These are phyloP conservation scores for Colletotrichum melonis DNA, from an alignment of 2,329 filamentous ascomycete genomes.

Conservation along the genomic window DNA sequence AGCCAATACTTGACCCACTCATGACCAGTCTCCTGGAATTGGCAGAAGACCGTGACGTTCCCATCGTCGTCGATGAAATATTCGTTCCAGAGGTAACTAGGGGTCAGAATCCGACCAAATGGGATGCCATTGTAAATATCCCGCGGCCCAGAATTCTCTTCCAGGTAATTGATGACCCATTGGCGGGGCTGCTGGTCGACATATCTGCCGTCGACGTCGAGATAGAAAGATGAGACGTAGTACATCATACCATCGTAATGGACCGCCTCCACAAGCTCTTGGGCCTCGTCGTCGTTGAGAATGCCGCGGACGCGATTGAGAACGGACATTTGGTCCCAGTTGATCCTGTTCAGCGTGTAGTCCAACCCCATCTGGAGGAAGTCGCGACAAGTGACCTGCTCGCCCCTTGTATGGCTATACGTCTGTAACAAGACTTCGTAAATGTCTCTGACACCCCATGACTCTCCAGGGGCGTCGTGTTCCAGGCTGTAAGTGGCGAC, in stretches of 20 bases:
- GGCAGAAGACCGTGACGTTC: background rate
- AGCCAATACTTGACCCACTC: too few relatives aligned
- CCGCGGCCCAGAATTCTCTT: background rate
- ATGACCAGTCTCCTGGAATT: background rate
- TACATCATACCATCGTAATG: constrained; percentile 1
- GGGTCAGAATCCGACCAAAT: background rate
- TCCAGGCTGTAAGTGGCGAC: background rate
- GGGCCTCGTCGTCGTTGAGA: background rate
- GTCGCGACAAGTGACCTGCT: background rate
- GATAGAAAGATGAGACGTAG: background rate
- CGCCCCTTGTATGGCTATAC: background rate
- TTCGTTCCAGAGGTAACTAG: background rate
- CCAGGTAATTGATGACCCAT: background rate
- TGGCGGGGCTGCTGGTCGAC: background rate
- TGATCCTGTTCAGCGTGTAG: background rate
- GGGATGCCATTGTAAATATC: background rate
- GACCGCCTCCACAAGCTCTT: background rate
- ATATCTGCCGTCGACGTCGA: background rate
- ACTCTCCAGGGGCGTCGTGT: background rate
- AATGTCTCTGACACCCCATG: background rate
- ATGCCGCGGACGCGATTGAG: background rate
- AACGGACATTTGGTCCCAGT: background rate
- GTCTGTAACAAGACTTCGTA: background rate
- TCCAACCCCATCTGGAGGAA: background rate
- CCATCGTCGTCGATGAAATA: background rate